phyloP scores from a whole-genome alignment of 768 basidiomycete species.

The Postia placenta region DNA sequence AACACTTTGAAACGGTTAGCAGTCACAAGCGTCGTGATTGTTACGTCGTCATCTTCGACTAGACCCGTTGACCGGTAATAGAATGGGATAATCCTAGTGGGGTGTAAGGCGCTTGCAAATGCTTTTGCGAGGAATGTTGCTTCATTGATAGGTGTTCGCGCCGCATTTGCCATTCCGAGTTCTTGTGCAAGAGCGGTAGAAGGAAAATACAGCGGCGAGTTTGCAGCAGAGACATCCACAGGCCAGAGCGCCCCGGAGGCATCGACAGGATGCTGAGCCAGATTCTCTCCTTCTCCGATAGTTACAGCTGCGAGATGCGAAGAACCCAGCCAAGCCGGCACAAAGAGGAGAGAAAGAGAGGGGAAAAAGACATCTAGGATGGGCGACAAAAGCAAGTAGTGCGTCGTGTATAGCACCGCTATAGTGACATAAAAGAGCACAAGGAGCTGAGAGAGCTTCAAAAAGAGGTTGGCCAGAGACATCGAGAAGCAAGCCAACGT shows the following conservation, averaged over 20 bases:
- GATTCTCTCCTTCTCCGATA: neutral
- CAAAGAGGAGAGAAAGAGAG: neutral
- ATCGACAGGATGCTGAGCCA: neutral
- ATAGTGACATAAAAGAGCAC: neutral
- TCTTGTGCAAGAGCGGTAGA: neutral
- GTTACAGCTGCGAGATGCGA: neutral
- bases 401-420: slow-evolving; percentile 1
- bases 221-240: neutral
- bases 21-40: slow-evolving; percentile 81
- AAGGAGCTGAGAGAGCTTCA: too few relatives aligned
- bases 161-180: neutral
- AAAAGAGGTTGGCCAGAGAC: too few relatives aligned
- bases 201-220: neutral
- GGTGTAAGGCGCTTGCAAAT: slow-evolving; percentile 63
- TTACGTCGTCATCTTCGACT: slow-evolving; percentile 63
- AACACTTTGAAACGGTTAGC: slow-evolving; percentile 73
- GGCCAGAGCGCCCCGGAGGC: slow-evolving; percentile 5
- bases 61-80: slow-evolving; percentile 63
- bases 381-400: neutral
- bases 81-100: slow-evolving; percentile 74
- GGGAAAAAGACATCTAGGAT: neutral
- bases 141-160: slow-evolving; percentile 30
- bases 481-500: too few relatives aligned
- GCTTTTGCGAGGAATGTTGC: slow-evolving; percentile 60
- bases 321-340: neutral